phyloP scores from a whole-genome alignment of 352 stramenopile species.

The Stramenopiles sp. region DNA sequence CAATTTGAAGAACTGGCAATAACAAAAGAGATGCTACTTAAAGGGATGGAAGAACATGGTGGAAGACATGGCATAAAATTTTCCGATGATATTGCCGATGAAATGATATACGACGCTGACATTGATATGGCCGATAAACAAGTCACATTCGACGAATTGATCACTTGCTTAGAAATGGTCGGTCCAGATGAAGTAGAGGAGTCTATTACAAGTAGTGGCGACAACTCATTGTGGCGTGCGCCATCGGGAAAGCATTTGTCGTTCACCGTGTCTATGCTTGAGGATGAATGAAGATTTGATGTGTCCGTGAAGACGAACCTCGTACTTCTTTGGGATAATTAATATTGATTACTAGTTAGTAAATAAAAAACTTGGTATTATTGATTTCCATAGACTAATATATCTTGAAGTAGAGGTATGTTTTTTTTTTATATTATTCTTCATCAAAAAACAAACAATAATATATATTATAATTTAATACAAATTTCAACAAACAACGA shows the following conservation, averaged over 20 bases:
- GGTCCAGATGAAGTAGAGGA: neutral
- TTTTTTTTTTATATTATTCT: too few species aligned
- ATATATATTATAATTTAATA: too few species aligned
- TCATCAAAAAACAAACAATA: too few species aligned
- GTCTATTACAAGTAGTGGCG: neutral
- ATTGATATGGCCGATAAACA: neutral
- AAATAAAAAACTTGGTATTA: too few species aligned
- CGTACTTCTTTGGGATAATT: too few species aligned
- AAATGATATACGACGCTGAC: neutral
- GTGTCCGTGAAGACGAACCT: too few species aligned
- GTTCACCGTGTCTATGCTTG: too few species aligned
- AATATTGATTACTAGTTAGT: too few species aligned
- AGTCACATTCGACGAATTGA: neutral
- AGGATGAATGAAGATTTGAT: too few species aligned
- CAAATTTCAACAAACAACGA: too few species aligned
- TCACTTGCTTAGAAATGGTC: neutral
- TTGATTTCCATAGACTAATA: too few species aligned
- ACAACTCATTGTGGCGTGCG: neutral
- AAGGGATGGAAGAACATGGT: neutral
- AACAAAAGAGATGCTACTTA: neutral
- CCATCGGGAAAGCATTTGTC: neutral
- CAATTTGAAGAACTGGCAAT: neutral
- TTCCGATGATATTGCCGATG: neutral
- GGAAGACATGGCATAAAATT: neutral
- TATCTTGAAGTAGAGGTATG: too few species aligned